phyloP scores from a whole-genome alignment of 305 asterid genomes.

The Rubia peregrina region DNA sequence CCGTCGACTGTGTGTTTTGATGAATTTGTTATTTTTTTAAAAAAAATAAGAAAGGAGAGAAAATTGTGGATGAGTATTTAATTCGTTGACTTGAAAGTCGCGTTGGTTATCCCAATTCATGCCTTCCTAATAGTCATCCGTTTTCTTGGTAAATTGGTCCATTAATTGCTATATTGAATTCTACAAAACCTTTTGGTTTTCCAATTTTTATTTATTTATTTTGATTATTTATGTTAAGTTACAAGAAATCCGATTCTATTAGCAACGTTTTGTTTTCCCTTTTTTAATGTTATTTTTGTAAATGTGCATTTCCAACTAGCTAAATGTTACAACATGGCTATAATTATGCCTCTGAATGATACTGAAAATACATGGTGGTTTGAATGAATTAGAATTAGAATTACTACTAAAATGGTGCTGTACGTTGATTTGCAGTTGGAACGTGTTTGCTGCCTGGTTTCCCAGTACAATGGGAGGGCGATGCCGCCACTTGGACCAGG shows the following conservation, averaged over 20 bases:
- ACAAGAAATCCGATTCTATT: neutral
- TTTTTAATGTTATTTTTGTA: too few relatives aligned
- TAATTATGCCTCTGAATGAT: neutral
- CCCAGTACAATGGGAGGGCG: slow-evolving; percentile 62
- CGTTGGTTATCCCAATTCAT: neutral
- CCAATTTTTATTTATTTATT: neutral
- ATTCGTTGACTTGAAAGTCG: neutral
- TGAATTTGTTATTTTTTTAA: neutral
- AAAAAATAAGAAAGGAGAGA: neutral
- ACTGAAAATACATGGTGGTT: neutral
- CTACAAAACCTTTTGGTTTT: neutral
- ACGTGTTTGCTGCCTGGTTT: slow-evolving; percentile 49
- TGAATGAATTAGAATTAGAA: neutral
- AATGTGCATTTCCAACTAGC: too few relatives aligned
- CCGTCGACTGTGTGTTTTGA: neutral
- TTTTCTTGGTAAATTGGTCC: slow-evolving; percentile 5
- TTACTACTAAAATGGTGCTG: slow-evolving; percentile 10
- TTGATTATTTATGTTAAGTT: neutral
- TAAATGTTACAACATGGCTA: neutral
- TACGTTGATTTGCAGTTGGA: slow-evolving; percentile 54
- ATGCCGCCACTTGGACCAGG: slow-evolving; percentile 37
- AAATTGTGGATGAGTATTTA: neutral
- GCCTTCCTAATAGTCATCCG: neutral
- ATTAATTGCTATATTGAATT: neutral
- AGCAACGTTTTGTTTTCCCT: neutral